Evolutionary conservation across 2,329 filamentous ascomycete species (phyloP).

Genomic region (Biscogniauxia sp.): DNA sequence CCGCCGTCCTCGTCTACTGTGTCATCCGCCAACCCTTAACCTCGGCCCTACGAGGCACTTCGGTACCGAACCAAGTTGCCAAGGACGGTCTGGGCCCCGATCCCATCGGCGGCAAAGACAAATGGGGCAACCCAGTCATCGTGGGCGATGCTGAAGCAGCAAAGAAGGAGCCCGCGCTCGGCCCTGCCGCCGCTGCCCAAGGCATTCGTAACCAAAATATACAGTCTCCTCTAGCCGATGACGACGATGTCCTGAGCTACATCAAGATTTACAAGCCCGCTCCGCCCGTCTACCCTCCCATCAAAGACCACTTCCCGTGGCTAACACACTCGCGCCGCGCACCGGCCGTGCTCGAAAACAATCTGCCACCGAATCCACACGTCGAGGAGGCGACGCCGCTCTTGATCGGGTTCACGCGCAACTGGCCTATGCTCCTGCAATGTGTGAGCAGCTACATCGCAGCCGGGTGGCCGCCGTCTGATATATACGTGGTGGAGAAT

Average conservation of each 20-base stretch:
- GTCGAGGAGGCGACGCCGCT: conserved; percentile 38
- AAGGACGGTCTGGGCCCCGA: conserved; percentile 7
- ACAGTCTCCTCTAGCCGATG: conserved; percentile 18
- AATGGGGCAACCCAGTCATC: conserved; percentile 5
- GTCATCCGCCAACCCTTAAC: conserved; percentile 29
- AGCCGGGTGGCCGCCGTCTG: conserved; percentile 51
- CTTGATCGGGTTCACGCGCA: conserved; percentile 52
- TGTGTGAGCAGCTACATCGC: conserved; percentile 52
- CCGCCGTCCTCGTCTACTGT: conserved; percentile 32
- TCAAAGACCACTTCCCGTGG: conserved; percentile 39
- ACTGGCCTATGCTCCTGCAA: conserved; percentile 52
- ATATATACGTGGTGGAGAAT: conserved; percentile 56
- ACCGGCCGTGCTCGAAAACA: conserved; percentile 31
- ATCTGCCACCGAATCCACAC: conserved; percentile 34
- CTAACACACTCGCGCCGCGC: conserved; percentile 29
- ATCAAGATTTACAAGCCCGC: conserved; percentile 35
- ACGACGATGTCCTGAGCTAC: conserved; percentile 8
- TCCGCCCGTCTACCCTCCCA: conserved; percentile 24
- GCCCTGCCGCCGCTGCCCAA: conserved; percentile 19
- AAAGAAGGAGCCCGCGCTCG: conserved; percentile 1
- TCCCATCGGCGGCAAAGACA: conserved; percentile 1
- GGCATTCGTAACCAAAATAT: conserved; percentile 20
- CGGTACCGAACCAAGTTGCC: background rate
- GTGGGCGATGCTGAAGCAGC: conserved; percentile 2
- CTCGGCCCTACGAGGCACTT: conserved; percentile 12